Base-by-base conservation (phyloP, 73 alveolate species). In the Blepharisma japonicum region DNA sequence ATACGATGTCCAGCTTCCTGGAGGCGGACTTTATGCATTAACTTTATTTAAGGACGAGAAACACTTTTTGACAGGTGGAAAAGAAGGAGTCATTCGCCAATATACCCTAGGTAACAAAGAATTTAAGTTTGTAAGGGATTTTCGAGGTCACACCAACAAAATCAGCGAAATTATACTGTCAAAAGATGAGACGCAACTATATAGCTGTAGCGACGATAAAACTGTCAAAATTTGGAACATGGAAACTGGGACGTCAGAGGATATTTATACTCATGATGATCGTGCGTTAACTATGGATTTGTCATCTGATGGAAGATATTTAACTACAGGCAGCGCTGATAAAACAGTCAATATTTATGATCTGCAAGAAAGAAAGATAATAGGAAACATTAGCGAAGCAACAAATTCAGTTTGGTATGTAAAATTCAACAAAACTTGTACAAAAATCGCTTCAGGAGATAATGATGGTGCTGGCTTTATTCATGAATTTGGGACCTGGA, bases 71-170 rank as follows among this genome's bases (percentile, higher is more conserved):
- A 14, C 74, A 18, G 74, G 47, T 2, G 74, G 74, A 1, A 61
- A 61, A 61, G 74, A 61, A 14, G 74, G 74, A 25, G 23, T 61
- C 23, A 61, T 61, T 20, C 14, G 74, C n/a, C 14, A 61, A 25
- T 61, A 14, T 25, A 9, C 14, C 49, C 23, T 61, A 14, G 11
- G 18, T 5, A 25, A n/a, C 74, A 32, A 32, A 32, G 42, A 32
- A 32, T 32, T 32, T 32, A 32, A 32, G 42, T 32, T 32, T 32
- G 42, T 32, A 32, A 32, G 42, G 42, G 42, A 32, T 32, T 61
- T 61, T 61, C 18, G 23, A 2, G 74, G 74, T 2, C 74, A 61
- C 23, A 61, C 74, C 23, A 39, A 61, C 46, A 39, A 61, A 39
- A 61, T 61, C 38, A 61, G 23, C 5, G 14, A 14, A 8, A 25